phyloP scores from a whole-genome alignment of 73 alveolate species.

The Paramecium primaurelia region DNA sequence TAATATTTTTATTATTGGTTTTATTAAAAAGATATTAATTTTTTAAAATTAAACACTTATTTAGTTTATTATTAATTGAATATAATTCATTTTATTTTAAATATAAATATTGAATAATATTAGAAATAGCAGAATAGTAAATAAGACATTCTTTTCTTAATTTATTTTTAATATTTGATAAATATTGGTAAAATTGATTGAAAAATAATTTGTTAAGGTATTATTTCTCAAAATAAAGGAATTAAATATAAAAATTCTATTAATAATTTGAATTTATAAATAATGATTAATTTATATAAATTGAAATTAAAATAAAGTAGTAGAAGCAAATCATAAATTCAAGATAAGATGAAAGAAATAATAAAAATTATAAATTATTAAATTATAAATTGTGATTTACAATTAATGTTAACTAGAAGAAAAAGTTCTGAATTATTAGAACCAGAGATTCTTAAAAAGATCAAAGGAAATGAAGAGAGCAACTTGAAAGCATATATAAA shows the following conservation, averaged over 20 bases:
- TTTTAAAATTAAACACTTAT: no score
- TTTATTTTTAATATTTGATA: no score
- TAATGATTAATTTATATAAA: neutral
- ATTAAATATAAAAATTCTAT: neutral
- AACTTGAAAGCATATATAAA: conserved; percentile 29
- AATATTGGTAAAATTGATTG: neutral
- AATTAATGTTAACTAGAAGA: conserved; percentile 32
- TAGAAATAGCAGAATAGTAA: no score
- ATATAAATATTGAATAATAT: no score
- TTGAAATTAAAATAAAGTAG: neutral
- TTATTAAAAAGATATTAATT: no score
- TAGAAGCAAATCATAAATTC: neutral
- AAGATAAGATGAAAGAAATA: neutral
- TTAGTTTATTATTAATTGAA: no score
- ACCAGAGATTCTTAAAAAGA: neutral
- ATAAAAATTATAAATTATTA: neutral
- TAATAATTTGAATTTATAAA: neutral
- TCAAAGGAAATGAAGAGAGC: neutral
- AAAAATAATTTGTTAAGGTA: no score
- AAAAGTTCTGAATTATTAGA: conserved; percentile 33
- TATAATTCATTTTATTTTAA: no score
- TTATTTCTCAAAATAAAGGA: no score
- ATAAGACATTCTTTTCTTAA: no score
- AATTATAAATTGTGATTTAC: neutral
- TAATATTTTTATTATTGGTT: no score